Evolutionary conservation across 768 basidiomycete genomes (phyloP), one percentile per base, ranked within the genome.

Genomic region (Boletus sp.): DNA sequence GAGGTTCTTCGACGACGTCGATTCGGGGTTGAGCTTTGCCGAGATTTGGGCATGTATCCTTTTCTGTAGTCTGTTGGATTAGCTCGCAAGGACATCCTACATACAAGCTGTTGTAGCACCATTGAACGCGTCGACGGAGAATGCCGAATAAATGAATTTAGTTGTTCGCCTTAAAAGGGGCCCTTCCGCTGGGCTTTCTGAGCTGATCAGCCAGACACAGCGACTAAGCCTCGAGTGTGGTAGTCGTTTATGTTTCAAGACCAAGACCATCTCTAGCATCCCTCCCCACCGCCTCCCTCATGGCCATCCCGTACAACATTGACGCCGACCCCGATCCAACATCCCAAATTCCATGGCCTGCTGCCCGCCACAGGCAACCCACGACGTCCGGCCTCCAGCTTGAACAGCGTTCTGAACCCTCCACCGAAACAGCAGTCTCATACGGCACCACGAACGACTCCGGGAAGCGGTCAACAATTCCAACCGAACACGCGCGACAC

Each of bases 281-380:
- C 25, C 37, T 40, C 17, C 21, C 35, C 34, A 21, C 40, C 46
- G 3, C 51, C 51, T 50, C 50, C 53, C 65, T 63, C 62, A 90
- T 90, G 87, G 75, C 85, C 55, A 81, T 84, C 64, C 78, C 84
- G 39, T 74, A 82, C 56, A 71, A 65, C 55, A 63, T 65, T 15
- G 74, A 75, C 60, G 68, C 82, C 19, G 85, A 87, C 65, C 84
- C 88, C 23, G 88, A 90, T 68, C 85, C 87, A n/a, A 87, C 86
- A 0, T 85, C 83, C 13, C 89, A 89, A 68, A 84, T 90, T 43
- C 71, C 89, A 23, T 91, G 89, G 89, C 89, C 89, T 45, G 75
- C 80, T 54, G 72, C 70, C 32, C 69, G 64, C 38, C 65, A 65
- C 59, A 74, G 63, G 60, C 70, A 70, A 59, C 64, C 64, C 15